A percentile compares a stretch with the other conserved stretches of the same genome.
Conservation (phyloP, 768 basidiomycete species). For the Auriculariales sp. region DNA sequence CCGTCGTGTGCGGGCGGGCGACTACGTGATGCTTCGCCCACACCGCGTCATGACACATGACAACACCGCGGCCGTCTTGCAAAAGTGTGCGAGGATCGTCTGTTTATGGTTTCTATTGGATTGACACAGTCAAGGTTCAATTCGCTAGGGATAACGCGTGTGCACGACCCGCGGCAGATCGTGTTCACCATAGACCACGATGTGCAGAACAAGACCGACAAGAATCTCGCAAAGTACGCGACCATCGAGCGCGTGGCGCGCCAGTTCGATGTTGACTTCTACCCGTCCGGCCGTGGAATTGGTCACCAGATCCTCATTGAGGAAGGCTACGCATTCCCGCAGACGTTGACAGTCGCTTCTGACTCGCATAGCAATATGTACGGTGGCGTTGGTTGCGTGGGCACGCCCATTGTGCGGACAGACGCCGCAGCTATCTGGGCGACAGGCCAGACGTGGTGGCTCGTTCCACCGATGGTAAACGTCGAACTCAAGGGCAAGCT, state of each 20-base stretch:
- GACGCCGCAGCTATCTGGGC: conserved; percentile 96
- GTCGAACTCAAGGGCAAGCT: conserved; percentile 79
- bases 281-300: conserved; percentile 93
- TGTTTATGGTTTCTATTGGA: conserved; percentile 4
- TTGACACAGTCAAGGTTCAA: conserved; percentile 51
- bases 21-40: conserved; percentile 99
- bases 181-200: conserved; percentile 98
- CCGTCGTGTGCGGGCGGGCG: conserved; percentile 77
- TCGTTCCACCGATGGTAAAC: conserved; percentile 91
- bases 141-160: conserved; percentile 78
- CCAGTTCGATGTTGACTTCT: conserved; percentile 78
- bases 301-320: conserved; percentile 96
- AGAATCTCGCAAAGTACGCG: conserved; percentile 86
- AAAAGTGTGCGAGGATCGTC: conserved; percentile 50
- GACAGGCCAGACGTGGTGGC: conserved; percentile 99
- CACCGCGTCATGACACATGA: conserved; percentile 99
- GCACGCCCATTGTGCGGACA: conserved; percentile 93
- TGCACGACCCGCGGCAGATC: conserved; percentile 67
- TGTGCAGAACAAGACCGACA: conserved; percentile 84
- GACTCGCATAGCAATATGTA: conserved; percentile 99
- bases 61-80: conserved; percentile 95
- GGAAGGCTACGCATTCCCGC: conserved; percentile 95
- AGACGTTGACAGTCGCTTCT: conserved; percentile 88
- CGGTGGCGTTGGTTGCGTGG: conserved; percentile 92
- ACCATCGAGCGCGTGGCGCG: conserved; percentile 85